Percentiles rank a stretch among this genome's conserved stretches.
phyloP scores from a whole-genome alignment of 495 filamentous ascomycete species.

The Penicillium alfredii region DNA sequence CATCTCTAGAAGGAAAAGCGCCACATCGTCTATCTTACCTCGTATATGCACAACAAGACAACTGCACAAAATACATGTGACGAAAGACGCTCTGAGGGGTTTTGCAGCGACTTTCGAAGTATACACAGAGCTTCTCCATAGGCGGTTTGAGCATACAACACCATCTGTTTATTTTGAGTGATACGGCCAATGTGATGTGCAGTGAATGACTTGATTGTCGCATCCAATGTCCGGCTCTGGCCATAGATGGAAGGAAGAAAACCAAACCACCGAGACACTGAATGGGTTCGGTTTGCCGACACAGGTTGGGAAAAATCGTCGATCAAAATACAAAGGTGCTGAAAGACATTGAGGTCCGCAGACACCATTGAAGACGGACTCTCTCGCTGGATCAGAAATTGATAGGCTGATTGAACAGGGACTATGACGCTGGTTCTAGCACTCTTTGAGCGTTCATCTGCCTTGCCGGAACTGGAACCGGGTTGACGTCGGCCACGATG shows the following conservation, averaged over 20 bases:
- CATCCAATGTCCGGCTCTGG: constrained; percentile 23
- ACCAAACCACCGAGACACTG: constrained; percentile 24
- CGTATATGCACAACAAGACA: constrained; percentile 30
- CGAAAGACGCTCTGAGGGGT: constrained; percentile 21
- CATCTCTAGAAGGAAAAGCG: background rate
- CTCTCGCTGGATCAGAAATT: no score
- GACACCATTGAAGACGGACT: constrained; percentile 6
- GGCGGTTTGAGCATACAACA: constrained; percentile 24
- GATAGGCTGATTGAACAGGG: no score
- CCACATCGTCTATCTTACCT: constrained; percentile 16
- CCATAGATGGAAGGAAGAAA: constrained; percentile 30
- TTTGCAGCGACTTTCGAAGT: constrained; percentile 21
- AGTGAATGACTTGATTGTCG: constrained; percentile 25
- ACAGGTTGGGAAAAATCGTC: constrained; percentile 21
- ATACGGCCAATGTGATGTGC: constrained; percentile 28
- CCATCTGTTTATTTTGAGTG: constrained; percentile 18
- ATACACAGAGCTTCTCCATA: constrained; percentile 27
- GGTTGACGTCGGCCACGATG: constrained; percentile 19
- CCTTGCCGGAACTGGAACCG: background rate
- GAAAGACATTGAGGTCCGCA: constrained; percentile 19
- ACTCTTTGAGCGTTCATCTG: background rate
- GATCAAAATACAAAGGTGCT: constrained; percentile 20
- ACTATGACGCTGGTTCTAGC: no score
- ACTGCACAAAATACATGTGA: constrained; percentile 31
- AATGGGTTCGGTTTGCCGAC: constrained; percentile 10